phyloP scores from a whole-genome alignment of 768 basidiomycete species.

The Daedaleopsis nitida region DNA sequence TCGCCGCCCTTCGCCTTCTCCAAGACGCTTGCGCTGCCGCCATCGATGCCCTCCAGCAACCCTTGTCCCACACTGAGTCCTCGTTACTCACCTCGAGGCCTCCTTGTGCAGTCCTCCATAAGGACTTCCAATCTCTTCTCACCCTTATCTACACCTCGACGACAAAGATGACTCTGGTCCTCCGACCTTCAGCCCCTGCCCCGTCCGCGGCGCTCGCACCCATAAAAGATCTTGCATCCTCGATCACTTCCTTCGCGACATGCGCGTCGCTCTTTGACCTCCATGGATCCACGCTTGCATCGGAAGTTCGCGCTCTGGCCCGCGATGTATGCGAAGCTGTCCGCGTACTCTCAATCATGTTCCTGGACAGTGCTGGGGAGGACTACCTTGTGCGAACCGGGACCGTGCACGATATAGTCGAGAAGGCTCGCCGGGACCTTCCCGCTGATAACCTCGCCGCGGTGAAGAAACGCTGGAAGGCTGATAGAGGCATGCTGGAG shows the following conservation, averaged over 20 bases:
- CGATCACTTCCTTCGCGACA: slow-evolving; percentile 29
- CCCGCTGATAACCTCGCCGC: slow-evolving; percentile 60
- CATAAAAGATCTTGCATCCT: slow-evolving; percentile 23
- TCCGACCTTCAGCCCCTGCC: slow-evolving; percentile 27
- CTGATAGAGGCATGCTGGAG: slow-evolving; percentile 56
- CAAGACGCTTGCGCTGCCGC: slow-evolving; percentile 24
- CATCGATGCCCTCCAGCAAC: slow-evolving; percentile 19
- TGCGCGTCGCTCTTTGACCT: slow-evolving; percentile 31
- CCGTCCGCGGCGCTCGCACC: slow-evolving; percentile 26
- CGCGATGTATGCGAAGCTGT: slow-evolving; percentile 24
- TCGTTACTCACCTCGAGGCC: slow-evolving; percentile 13
- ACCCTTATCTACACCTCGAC: slow-evolving; percentile 30
- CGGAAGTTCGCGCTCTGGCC: slow-evolving; percentile 15
- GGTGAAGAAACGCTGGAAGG: slow-evolving; percentile 52
- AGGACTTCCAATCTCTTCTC: slow-evolving; percentile 31
- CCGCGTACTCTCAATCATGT: slow-evolving; percentile 10
- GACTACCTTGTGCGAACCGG: slow-evolving; percentile 32
- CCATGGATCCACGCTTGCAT: slow-evolving; percentile 27
- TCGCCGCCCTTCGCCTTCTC: slow-evolving; percentile 17
- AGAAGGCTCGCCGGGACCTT: slow-evolving; percentile 40
- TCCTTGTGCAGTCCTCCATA: slow-evolving; percentile 20
- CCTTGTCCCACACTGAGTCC: slow-evolving; percentile 5
- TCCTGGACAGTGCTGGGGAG: slow-evolving; percentile 20
- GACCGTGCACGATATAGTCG: slow-evolving; percentile 31
- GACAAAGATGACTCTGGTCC: slow-evolving; percentile 29